Percentiles rank a stretch among this genome's conserved stretches.
Evolutionary conservation across 2,329 filamentous ascomycete genomes (phyloP).

Genomic region (Epichloe glyceriae): DNA sequence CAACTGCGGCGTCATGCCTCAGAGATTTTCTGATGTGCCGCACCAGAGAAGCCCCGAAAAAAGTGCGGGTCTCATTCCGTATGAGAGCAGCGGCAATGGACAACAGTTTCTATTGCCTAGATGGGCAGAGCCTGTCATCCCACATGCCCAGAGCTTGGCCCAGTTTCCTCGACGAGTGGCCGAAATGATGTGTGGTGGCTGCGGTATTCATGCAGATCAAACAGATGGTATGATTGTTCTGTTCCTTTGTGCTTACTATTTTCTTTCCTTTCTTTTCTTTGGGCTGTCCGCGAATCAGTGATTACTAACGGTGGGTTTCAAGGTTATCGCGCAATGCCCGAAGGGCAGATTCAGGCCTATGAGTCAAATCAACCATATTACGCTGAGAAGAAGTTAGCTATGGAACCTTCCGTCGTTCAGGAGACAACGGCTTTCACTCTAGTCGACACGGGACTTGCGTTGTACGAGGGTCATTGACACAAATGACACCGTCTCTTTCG

Average conservation of each 20-base stretch:
- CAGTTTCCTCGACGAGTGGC: constrained; percentile 18
- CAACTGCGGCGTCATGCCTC: constrained; percentile 19
- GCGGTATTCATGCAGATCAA: constrained; percentile 15
- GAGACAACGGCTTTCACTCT: not conserved
- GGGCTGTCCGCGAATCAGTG: not conserved
- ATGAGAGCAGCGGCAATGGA: not conserved
- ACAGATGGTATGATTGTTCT: constrained; percentile 18
- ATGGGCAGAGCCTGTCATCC: constrained; percentile 13
- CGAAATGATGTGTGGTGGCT: constrained; percentile 20
- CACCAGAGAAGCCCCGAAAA: not conserved
- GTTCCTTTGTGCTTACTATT: not conserved
- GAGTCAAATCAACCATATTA: constrained; percentile 19
- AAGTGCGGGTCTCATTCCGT: not conserved
- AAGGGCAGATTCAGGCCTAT: constrained; percentile 14
- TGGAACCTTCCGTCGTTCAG: not conserved
- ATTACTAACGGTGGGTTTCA: not conserved
- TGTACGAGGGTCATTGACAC: not conserved
- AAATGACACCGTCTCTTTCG: not conserved
- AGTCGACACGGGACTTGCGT: not conserved
- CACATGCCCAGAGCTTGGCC: constrained; percentile 12
- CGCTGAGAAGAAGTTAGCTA: constrained; percentile 1
- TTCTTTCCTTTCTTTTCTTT: not conserved
- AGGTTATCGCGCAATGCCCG: constrained; percentile 23
- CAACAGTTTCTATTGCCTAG: constrained; percentile 11
- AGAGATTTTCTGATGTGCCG: constrained; percentile 8